phyloP scores from a whole-genome alignment of 2,329 filamentous ascomycete genomes.

The Sordariomycetes sp. region DNA sequence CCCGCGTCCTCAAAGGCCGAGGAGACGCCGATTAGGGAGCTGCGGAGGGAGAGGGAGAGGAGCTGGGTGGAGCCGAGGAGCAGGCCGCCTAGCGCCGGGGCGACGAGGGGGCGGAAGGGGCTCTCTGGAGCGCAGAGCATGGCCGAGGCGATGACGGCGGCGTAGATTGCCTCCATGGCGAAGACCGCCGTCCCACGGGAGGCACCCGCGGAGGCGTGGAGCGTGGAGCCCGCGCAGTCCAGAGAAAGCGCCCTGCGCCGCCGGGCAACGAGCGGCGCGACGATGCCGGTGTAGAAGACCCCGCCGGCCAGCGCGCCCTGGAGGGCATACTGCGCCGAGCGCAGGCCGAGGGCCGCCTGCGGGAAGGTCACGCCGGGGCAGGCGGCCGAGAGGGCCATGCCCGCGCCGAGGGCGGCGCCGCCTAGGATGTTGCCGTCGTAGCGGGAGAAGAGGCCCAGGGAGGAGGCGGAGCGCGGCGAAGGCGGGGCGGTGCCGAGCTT shows the following conservation, averaged over 20 bases:
- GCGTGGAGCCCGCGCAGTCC: slow-evolving; percentile 11
- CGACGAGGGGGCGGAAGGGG: slow-evolving; percentile 19
- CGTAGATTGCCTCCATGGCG: slow-evolving; percentile 26
- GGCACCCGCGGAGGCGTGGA: slow-evolving; percentile 26
- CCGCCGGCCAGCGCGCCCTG: slow-evolving; percentile 42
- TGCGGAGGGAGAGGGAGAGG: slow-evolving; percentile 37
- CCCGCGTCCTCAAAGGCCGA: slow-evolving; percentile 48
- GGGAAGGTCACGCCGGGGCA: slow-evolving; percentile 53
- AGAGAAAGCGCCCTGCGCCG: slow-evolving; percentile 13
- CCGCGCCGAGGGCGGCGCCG: slow-evolving; percentile 46
- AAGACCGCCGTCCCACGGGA: slow-evolving; percentile 21
- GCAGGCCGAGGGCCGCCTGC: slow-evolving; percentile 41
- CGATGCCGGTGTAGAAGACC: slow-evolving; percentile 31
- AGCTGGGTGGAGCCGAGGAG: slow-evolving; percentile 45
- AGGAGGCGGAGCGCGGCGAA: slow-evolving; percentile 33
- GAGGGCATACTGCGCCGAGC: slow-evolving; percentile 36
- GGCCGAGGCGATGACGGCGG: slow-evolving; percentile 21
- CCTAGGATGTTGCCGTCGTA: slow-evolving; percentile 56
- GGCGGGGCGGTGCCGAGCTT: slow-evolving; percentile 26
- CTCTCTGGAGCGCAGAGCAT: slow-evolving; percentile 17
- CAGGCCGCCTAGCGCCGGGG: slow-evolving; percentile 40
- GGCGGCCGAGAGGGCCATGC: slow-evolving; percentile 52
- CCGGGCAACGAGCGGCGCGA: slow-evolving; percentile 20
- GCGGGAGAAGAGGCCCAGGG: slow-evolving; percentile 34
- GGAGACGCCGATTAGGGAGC: slow-evolving; percentile 45